Evolutionary conservation across 768 basidiomycete species (phyloP), one percentile per base, ranked within the genome.

Genomic region (Boletus eberwhitei): DNA sequence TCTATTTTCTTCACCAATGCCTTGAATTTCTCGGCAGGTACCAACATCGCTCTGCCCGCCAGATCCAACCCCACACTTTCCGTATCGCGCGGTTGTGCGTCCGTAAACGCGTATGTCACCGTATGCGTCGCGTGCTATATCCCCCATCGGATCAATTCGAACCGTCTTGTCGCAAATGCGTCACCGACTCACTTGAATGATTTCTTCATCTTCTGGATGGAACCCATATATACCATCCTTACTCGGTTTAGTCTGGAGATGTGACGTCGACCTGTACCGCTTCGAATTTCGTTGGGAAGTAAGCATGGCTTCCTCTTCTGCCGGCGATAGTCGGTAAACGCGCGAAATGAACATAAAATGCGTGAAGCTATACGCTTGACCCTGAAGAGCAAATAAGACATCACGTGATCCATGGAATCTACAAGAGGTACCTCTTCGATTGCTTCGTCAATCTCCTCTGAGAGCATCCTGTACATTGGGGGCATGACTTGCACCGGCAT

Each of bases 401-500:
- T 35, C 34, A 8, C 14, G 39, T 43, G 21, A 48, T 48, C 46
- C 21, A 52, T 48, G 40, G 9, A 0, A 9, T 6, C n/a, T 19
- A 24, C 29, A 29, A 2, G 29, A 75, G 82, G 50, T 53, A 88
- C 90, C 47, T 87, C 84, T 46, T 79, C 76, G 36, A 81, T 71
- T 4, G 89, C 90, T 74, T 78, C 83, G 36, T 83, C 75, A n/a
- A 97, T 75, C 69, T 99, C 96, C 44, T 90, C 85, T 0, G 77
- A 73, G 22, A 98, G 77, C 89, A 98, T 93, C 41, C 78, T 78
- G 70, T 95, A 98, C 86, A 97, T 88, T 1, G 93, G 94, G 6
- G 93, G 88, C 9, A 95, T 79, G 35, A 94, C 84, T 62, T 98
- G 92, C 14, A 93, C 87, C 0, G 96, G 96, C 86, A 99, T 95